A percentile compares a stretch with the other conserved stretches of the same genome.
Conservation (phyloP, 75 land plant genomes). For the Cryptomeria japonica region DNA sequence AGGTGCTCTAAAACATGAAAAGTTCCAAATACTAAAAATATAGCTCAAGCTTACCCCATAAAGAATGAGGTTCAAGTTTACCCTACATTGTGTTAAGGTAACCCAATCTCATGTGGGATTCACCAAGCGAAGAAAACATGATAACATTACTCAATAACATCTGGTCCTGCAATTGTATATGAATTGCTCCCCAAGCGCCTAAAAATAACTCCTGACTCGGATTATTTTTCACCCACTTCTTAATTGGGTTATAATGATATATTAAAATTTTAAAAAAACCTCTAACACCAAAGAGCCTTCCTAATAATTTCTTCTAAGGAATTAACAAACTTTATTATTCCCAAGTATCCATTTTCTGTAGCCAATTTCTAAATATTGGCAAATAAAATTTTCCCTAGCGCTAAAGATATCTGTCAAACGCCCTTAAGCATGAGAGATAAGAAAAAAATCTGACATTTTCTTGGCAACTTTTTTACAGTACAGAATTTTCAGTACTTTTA, state of each 20-base stretch:
- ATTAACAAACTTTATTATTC: too few relatives aligned
- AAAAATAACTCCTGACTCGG: not conserved
- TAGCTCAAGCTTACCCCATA: too few relatives aligned
- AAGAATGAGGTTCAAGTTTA: not conserved
- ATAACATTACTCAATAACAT: not conserved
- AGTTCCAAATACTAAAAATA: not conserved
- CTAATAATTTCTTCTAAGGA: too few relatives aligned
- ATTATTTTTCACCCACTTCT: not conserved
- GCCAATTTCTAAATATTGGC: not conserved
- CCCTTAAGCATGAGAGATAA: too few relatives aligned
- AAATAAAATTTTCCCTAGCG: not conserved
- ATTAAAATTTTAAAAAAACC: too few relatives aligned
- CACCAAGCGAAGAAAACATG: not conserved
- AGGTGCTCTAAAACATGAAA: not conserved
- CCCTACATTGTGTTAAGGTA: not conserved
- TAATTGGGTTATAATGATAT: not conserved
- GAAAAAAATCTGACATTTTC: too few relatives aligned
- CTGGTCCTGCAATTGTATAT: not conserved
- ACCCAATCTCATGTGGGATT: not conserved
- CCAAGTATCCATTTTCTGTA: not conserved
- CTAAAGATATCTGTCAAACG: too few relatives aligned
- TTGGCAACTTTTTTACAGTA: too few relatives aligned
- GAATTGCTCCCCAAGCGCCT: not conserved
- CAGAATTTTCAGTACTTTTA: not conserved
- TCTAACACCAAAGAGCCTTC: too few relatives aligned